Conservation (phyloP, 2,329 filamentous ascomycete species). For the Ceratocystis eucalypticola region DNA sequence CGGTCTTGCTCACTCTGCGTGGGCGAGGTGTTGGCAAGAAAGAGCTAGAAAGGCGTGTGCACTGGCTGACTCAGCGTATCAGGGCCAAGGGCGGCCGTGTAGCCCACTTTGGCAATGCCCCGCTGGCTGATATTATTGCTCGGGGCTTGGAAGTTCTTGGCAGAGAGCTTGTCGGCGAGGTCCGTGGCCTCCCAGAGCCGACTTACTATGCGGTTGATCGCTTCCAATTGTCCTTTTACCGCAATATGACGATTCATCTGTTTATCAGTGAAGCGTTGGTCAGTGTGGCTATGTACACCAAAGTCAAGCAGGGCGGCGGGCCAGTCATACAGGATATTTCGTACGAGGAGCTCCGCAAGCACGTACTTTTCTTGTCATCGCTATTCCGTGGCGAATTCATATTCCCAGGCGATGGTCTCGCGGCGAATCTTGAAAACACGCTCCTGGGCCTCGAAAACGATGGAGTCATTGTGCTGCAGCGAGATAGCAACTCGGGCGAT, state of each 20-base stretch:
- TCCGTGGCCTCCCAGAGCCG: conserved; percentile 70
- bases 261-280: conserved; percentile 91
- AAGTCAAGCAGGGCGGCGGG: conserved; percentile 81
- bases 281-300: conserved; percentile 77
- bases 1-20: conserved; percentile 76
- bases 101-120: conserved; percentile 75
- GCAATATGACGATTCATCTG: conserved; percentile 98
- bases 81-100: conserved; percentile 79
- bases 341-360: conserved; percentile 57
- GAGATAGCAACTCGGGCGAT: conserved; percentile 26
- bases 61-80: conserved; percentile 78
- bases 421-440: conserved; percentile 67
- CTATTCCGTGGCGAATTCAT: conserved; percentile 96
- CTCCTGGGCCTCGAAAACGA: conserved; percentile 65
- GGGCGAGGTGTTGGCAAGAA: conserved; percentile 81
- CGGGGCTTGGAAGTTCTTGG: conserved; percentile 85
- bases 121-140: conserved; percentile 70
- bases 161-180: conserved; percentile 68
- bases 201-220: conserved; percentile 92
- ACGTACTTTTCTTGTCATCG: conserved; percentile 81
- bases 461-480: conserved; percentile 51
- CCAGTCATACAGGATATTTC: conserved; percentile 65
- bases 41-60: conserved; percentile 72
- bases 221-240: conserved; percentile 95
- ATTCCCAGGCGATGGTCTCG: conserved; percentile 75